Percentiles rank a stretch among this genome's conserved stretches.
Conservation (phyloP, 768 basidiomycete species). For the Panellus pusillus region DNA sequence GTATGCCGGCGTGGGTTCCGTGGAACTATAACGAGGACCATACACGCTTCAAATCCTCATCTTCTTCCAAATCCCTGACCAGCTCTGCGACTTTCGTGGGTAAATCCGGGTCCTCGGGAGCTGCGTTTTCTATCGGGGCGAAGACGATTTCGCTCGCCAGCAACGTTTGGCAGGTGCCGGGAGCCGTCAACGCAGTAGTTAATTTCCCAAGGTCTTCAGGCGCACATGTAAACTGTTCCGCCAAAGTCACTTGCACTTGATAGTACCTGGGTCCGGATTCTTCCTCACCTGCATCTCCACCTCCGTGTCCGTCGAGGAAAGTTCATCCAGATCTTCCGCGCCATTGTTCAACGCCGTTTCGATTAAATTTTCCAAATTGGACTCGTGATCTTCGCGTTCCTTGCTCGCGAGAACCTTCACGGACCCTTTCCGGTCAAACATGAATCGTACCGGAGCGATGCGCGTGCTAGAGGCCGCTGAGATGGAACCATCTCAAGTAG, state of each 20-base stretch:
- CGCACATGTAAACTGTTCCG: constrained; percentile 38
- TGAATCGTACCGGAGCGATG: constrained; percentile 43
- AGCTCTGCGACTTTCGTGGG: constrained; percentile 30
- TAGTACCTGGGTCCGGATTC: not conserved
- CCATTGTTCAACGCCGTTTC: constrained; percentile 37
- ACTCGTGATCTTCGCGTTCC: constrained; percentile 24
- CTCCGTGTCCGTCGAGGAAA: constrained; percentile 30
- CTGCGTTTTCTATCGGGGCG: constrained; percentile 33
- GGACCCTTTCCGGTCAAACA: constrained; percentile 43
- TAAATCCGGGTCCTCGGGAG: constrained; percentile 28
- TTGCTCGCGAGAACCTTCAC: constrained; percentile 38
- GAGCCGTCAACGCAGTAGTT: constrained; percentile 32
- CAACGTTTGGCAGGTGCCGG: constrained; percentile 28
- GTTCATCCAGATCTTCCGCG: constrained; percentile 41
- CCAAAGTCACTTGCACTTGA: not conserved
- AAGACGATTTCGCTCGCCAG: constrained; percentile 47
- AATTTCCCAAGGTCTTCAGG: constrained; percentile 37
- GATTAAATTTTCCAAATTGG: constrained; percentile 26
- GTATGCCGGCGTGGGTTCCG: not conserved
- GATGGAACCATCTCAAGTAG: not conserved
- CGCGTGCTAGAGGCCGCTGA: constrained; percentile 33
- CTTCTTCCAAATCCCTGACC: constrained; percentile 41
- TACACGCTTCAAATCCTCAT: constrained; percentile 45
- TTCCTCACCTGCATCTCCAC: constrained; percentile 36
- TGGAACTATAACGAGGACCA: constrained; percentile 39